Evolutionary conservation across 2,329 filamentous ascomycete genomes (phyloP).

Genomic region (Xylaria sp.): DNA sequence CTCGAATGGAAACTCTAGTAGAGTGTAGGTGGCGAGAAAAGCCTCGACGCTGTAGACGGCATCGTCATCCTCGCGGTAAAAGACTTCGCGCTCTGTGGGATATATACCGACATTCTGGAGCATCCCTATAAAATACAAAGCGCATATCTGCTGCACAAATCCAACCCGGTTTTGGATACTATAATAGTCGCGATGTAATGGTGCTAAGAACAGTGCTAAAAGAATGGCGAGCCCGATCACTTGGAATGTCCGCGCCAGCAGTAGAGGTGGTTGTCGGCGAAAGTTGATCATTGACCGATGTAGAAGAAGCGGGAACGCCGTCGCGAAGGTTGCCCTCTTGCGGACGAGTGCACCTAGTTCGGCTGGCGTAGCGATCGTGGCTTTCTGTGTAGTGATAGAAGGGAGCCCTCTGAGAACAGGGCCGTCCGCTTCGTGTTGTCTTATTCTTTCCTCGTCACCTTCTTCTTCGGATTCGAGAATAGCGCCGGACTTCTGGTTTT

Average conservation of each 20-base stretch:
- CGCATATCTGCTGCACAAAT: constrained; percentile 76
- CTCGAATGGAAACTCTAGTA: constrained; percentile 78
- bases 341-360: constrained; percentile 76
- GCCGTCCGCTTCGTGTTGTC: constrained; percentile 14
- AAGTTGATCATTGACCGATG: constrained; percentile 76
- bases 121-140: constrained; percentile 81
- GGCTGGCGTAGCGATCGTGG: constrained; percentile 70
- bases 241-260: constrained; percentile 74
- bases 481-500: background rate
- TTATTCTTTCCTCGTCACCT: background rate
- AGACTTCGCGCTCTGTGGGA: constrained; percentile 76
- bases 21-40: constrained; percentile 76
- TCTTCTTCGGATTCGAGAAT: background rate
- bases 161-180: constrained; percentile 79
- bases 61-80: constrained; percentile 80
- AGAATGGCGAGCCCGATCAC: constrained; percentile 71
- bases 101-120: constrained; percentile 82
- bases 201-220: constrained; percentile 76
- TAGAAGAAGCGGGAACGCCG: constrained; percentile 74
- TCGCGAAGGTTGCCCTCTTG: constrained; percentile 68
- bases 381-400: constrained; percentile 46
- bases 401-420: constrained; percentile 34
- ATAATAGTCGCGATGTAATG: constrained; percentile 73
- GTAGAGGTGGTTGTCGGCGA: constrained; percentile 70
- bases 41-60: constrained; percentile 76